A percentile compares a stretch with the other conserved stretches of the same genome.
Conservation (phyloP, 495 filamentous ascomycete genomes). For the Choiromyces venosus region DNA sequence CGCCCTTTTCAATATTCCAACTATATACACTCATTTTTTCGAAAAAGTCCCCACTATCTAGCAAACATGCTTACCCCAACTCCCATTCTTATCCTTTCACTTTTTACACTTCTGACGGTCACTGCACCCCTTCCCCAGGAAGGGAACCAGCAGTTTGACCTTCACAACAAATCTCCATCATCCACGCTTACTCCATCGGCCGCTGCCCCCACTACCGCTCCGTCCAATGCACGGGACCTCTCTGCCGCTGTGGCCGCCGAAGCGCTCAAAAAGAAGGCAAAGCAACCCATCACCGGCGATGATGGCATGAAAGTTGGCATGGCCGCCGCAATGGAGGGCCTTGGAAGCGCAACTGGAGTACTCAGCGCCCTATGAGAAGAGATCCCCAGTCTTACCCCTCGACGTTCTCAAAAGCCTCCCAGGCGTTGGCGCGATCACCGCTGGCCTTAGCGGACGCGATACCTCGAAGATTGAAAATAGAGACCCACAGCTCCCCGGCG, state of each 20-base stretch:
- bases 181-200: slow-evolving; percentile 8
- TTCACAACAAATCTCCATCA: slow-evolving; percentile 28
- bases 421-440: background rate
- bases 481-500: background rate
- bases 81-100: slow-evolving; percentile 15
- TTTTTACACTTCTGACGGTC: slow-evolving; percentile 8
- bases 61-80: slow-evolving; percentile 18
- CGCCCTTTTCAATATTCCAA: slow-evolving; percentile 10
- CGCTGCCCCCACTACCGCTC: slow-evolving; percentile 5
- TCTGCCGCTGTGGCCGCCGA: background rate
- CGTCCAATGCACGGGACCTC: background rate
- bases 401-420: slow-evolving; percentile 5
- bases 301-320: slow-evolving; percentile 30
- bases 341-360: slow-evolving; percentile 13
- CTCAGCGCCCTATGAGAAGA: slow-evolving; percentile 18
- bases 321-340: slow-evolving; percentile 27
- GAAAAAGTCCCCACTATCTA: background rate
- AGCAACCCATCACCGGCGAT: slow-evolving; percentile 19
- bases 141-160: slow-evolving; percentile 34
- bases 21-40: slow-evolving; percentile 27
- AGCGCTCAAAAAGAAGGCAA: background rate
- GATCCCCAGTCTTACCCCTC: background rate
- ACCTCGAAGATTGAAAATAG: slow-evolving; percentile 9
- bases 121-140: slow-evolving; percentile 26
- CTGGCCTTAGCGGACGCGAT: slow-evolving; percentile 4